Conservation (phyloP, 2,329 filamentous ascomycete species). For the Incumbomyces delicatus region DNA sequence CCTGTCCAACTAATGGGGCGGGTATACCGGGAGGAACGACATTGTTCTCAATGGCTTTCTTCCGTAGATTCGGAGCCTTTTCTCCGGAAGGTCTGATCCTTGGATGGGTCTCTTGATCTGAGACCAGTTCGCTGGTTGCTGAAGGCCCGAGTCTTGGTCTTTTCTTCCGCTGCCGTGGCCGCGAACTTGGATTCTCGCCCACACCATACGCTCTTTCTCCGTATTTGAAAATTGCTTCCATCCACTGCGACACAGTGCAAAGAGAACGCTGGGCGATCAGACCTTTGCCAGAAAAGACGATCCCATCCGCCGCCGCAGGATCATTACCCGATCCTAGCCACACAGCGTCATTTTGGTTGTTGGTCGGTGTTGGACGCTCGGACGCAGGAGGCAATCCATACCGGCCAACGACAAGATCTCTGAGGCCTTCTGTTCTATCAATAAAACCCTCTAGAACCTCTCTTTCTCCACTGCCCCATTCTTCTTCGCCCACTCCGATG, state of each 20-base stretch:
- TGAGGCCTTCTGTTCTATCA: conserved; percentile 66
- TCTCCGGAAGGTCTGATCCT: conserved; percentile 5
- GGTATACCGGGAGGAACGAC: conserved; percentile 32
- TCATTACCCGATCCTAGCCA: conserved; percentile 69
- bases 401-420: conserved; percentile 78
- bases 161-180: conserved; percentile 38
- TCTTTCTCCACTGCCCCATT: conserved; percentile 84
- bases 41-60: conserved; percentile 17
- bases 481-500: conserved; percentile 89
- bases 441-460: conserved; percentile 89
- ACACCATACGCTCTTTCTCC: conserved; percentile 80
- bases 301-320: conserved; percentile 65
- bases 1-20: conserved; percentile 31
- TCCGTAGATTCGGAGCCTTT: conserved; percentile 10
- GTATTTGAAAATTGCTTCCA: conserved; percentile 77
- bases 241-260: conserved; percentile 68
- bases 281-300: conserved; percentile 75
- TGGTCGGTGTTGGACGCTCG: conserved; percentile 14
- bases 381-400: conserved; percentile 54
- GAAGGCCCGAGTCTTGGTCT: conserved; percentile 8
- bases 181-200: conserved; percentile 63
- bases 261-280: conserved; percentile 62
- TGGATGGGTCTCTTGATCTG: conserved; percentile 6
- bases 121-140: neutral
- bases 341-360: conserved; percentile 26